Conservation (phyloP, 208 protist species). For the Crithidia acanthocephali region DNA sequence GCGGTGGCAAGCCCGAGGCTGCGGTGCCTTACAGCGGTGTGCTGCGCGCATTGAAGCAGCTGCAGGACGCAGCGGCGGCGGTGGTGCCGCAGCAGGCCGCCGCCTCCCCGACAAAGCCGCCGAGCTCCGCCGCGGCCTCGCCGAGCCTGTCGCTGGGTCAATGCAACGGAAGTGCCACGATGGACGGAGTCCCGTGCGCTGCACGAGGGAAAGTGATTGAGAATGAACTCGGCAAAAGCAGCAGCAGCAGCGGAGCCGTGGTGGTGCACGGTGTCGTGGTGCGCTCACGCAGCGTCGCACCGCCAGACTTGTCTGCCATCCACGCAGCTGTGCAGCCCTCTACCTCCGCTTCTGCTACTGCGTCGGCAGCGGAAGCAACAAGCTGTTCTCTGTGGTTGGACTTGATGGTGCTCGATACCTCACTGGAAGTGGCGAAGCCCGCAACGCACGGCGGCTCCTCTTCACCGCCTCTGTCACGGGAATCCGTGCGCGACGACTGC, state of each 20-base stretch:
- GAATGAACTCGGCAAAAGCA: not conserved
- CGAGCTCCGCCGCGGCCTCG: not conserved
- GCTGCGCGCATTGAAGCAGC: not conserved
- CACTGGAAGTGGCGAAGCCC: not conserved
- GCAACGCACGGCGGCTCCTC: not conserved
- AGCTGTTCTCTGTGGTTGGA: slow-evolving; percentile 14
- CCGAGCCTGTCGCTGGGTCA: not conserved
- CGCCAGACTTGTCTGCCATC: not conserved
- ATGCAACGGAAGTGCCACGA: not conserved
- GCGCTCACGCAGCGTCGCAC: slow-evolving; percentile 31
- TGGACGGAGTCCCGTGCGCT: not conserved
- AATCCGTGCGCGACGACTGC: slow-evolving; percentile 12
- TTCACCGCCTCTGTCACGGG: not conserved
- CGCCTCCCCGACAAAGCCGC: not conserved
- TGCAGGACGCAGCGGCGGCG: slow-evolving; percentile 2
- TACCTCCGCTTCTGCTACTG: not conserved
- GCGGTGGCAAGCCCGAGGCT: not conserved
- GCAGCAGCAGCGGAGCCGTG: not conserved
- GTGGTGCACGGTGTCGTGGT: slow-evolving; percentile 59
- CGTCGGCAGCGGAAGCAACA: not conserved
- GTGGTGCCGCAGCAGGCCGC: not conserved
- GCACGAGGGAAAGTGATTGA: not conserved
- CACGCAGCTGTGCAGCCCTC: not conserved
- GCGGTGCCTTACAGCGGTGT: slow-evolving; percentile 11
- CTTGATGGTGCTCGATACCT: slow-evolving; percentile 19